Base-by-base conservation (phyloP, 192 early-diverging fungal species). In the Coemansia sp. region DNA sequence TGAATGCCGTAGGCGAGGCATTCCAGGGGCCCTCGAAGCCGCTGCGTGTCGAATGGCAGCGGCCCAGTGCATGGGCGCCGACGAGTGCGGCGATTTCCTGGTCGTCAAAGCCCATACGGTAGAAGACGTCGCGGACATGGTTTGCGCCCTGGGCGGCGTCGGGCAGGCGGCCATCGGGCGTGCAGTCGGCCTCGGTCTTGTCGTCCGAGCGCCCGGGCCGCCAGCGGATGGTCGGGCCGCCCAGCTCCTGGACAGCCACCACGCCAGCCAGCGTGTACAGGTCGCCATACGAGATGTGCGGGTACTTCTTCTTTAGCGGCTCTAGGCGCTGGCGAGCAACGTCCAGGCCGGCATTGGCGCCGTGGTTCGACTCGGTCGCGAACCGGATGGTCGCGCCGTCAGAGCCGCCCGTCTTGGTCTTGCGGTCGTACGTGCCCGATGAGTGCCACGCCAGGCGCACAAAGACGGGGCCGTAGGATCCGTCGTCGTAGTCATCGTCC, bases 11-110 rank as follows among this genome's bases (percentile, higher is more conserved):
- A 10, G 93, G 92, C 9, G 87, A 81, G 54, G 83, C 77, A 40
- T 85, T 90, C 94, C 94, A 98, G 11, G 92, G 88, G 5, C 88
- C 89, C 16, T 89, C 82, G 47, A 77, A 91, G 10, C 91, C 91
- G 46, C 76, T 80, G 37, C 86, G 82, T 35, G 74, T 75, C 38
- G 76, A 50, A 56, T 90, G 88, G 74, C 88, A 90, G 49, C 88
- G 80, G 13, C 86, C 86, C 14, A 88, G 57, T 11, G 82, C 81
- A 64, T 90, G 86, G 12, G 85, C 88, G 12, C 88, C 90, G 5
- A 79, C 46, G 41, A 92, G 69, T 4, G 88, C 88, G 19, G 85
- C 85, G 59, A 94, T 94, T 53, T 92, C 91, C 43, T 79, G 82
- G 58, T 84, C 80, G 53, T 75, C 76, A 60, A 86, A 86, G 17